phyloP scores from a whole-genome alignment of 176 grass and related monocot species.

The Carex kokanica region DNA sequence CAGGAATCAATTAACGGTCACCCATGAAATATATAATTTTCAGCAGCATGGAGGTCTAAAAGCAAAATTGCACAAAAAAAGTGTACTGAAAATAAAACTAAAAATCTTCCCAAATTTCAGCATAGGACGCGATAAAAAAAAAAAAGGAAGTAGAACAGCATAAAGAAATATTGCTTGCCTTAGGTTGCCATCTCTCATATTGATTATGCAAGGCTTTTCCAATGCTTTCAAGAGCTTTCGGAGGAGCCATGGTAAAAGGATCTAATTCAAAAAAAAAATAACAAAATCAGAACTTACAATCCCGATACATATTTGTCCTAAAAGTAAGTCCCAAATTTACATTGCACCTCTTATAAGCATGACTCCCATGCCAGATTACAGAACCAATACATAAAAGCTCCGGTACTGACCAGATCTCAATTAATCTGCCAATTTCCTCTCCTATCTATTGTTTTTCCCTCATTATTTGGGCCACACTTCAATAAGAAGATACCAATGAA shows the following conservation, averaged over 20 bases:
- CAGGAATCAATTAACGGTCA: not conserved
- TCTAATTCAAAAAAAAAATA: slow-evolving; percentile 41
- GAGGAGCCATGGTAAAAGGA: slow-evolving; percentile 90
- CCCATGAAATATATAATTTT: not conserved
- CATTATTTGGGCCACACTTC: slow-evolving; percentile 3
- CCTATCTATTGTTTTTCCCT: not conserved
- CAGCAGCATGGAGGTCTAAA: not conserved
- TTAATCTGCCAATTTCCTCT: slow-evolving; percentile 14
- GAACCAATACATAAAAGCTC: slow-evolving; percentile 23
- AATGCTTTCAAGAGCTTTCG: slow-evolving; percentile 88
- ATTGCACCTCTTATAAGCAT: slow-evolving; percentile 10
- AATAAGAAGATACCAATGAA: slow-evolving; percentile 21
- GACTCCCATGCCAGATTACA: not conserved
- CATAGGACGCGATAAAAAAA: not conserved
- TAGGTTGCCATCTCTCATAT: slow-evolving; percentile 96
- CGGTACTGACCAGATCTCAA: slow-evolving; percentile 11
- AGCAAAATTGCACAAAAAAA: not conserved
- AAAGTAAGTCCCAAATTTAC: not conserved
- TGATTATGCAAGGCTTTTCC: slow-evolving; percentile 93
- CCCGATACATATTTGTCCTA: not conserved
- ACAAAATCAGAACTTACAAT: not conserved
- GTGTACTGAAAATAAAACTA: not conserved
- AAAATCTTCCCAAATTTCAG: not conserved
- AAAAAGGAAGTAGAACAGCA: not conserved
- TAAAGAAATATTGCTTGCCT: slow-evolving; percentile 36